A percentile compares a stretch with the other conserved stretches of the same genome.
Evolutionary conservation across 208 protist genomes (phyloP).

Genomic region (Trypanosoma platydactyli): DNA sequence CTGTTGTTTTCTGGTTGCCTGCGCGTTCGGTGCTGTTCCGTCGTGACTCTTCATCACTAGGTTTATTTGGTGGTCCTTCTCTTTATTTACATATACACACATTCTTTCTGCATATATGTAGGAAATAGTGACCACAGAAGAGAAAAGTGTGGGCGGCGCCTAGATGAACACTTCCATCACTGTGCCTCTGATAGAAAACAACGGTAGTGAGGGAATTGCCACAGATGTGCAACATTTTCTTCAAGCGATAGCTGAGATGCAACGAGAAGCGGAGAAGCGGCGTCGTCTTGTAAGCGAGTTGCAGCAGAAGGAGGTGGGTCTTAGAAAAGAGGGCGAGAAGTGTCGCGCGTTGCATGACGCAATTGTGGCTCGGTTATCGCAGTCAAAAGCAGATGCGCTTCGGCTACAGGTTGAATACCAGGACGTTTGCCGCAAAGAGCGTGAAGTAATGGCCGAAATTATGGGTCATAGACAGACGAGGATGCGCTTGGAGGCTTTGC

Average conservation of each 20-base stretch:
- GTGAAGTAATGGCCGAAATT: background rate
- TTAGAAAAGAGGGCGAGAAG: background rate
- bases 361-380: background rate
- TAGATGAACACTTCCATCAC: background rate
- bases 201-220: background rate
- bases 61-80: too few relatives aligned
- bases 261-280: slow-evolving; percentile 22
- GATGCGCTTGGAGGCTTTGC: background rate
- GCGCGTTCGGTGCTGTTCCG: too few relatives aligned
- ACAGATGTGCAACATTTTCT: slow-evolving; percentile 27
- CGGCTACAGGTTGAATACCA: slow-evolving; percentile 13
- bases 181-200: background rate
- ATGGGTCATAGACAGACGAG: background rate
- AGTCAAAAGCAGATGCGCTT: slow-evolving; percentile 11
- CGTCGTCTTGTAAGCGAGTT: slow-evolving; percentile 3
- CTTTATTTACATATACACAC: too few relatives aligned
- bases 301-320: background rate
- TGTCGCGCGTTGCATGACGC: background rate
- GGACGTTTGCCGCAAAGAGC: background rate
- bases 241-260: slow-evolving; percentile 21
- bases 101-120: background rate
- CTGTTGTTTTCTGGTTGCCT: slow-evolving; percentile 12
- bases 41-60: too few relatives aligned
- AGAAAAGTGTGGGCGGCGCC: background rate
- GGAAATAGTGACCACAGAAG: too few relatives aligned